Conservation (phyloP, 805 yeast genomes). For the Sugiyamaella valdiviana region DNA sequence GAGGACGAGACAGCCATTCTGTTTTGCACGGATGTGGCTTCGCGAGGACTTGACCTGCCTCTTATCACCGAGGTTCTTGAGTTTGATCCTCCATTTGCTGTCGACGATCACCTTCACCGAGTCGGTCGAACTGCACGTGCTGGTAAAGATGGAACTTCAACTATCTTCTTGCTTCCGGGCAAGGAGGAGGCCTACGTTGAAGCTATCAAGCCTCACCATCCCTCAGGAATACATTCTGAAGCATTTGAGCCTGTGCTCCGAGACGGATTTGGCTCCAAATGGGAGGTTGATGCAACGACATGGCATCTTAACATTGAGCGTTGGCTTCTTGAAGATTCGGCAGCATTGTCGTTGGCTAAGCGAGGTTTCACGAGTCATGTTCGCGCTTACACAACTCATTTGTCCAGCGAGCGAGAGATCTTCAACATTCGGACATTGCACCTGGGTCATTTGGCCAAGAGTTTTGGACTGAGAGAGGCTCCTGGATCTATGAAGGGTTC, state of each 20-base stretch:
- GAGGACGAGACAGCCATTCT: conserved; percentile 43
- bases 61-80: conserved; percentile 80
- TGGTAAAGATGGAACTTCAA: conserved; percentile 77
- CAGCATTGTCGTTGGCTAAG: conserved; percentile 58
- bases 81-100: conserved; percentile 89
- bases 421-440: conserved; percentile 82
- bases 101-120: conserved; percentile 93
- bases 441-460: conserved; percentile 92
- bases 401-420: conserved; percentile 65
- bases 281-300: conserved; percentile 95
- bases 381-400: conserved; percentile 94
- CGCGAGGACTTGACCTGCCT: conserved; percentile 93
- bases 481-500: conserved; percentile 65
- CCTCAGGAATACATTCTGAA: conserved; percentile 44
- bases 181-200: conserved; percentile 78
- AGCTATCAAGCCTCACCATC: conserved; percentile 52
- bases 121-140: conserved; percentile 98
- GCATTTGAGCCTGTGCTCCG: conserved; percentile 37
- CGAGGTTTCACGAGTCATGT: conserved; percentile 83
- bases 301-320: conserved; percentile 91
- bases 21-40: conserved; percentile 95
- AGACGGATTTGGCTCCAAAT: conserved; percentile 39
- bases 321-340: conserved; percentile 67
- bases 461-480: conserved; percentile 90
- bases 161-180: conserved; percentile 80